Evolutionary conservation across 148 eudicot species (phyloP).

Genomic region (Spergularia bocconei): DNA sequence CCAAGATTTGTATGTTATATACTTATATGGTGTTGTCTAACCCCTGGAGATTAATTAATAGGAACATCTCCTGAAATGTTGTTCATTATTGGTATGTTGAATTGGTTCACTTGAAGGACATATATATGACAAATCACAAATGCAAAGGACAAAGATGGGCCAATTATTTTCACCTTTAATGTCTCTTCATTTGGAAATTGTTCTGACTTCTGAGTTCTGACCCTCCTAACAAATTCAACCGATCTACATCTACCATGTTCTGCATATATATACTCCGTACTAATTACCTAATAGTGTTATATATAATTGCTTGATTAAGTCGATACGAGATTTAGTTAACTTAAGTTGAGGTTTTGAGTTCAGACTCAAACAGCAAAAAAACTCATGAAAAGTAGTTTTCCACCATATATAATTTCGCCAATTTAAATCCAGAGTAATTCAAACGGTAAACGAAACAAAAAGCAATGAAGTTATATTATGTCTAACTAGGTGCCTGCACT

Average conservation of each 20-base stretch:
- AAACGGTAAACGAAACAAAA: no score
- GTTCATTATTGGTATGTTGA: conserved; percentile 6
- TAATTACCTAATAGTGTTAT: no score
- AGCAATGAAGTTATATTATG: no score
- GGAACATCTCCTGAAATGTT: conserved; percentile 14
- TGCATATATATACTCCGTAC: no score
- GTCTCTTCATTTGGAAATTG: conserved; percentile 7
- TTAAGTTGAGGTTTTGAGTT: no score
- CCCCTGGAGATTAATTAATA: background rate
- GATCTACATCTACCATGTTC: conserved; percentile 1
- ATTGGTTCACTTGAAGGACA: conserved; percentile 3
- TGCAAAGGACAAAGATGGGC: background rate
- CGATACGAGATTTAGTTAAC: no score
- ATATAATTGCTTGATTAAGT: no score
- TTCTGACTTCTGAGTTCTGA: background rate
- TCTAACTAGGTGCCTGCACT: no score
- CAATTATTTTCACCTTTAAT: background rate
- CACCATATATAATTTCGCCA: no score
- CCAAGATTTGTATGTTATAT: conserved; percentile 19
- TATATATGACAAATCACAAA: background rate
- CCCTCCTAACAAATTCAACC: background rate
- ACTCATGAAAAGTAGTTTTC: no score
- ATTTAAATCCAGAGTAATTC: no score
- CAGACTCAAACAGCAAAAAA: no score
- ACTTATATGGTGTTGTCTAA: conserved; percentile 4